Conservation (phyloP, 306 rosid species). For the Cicer arietinum region DNA sequence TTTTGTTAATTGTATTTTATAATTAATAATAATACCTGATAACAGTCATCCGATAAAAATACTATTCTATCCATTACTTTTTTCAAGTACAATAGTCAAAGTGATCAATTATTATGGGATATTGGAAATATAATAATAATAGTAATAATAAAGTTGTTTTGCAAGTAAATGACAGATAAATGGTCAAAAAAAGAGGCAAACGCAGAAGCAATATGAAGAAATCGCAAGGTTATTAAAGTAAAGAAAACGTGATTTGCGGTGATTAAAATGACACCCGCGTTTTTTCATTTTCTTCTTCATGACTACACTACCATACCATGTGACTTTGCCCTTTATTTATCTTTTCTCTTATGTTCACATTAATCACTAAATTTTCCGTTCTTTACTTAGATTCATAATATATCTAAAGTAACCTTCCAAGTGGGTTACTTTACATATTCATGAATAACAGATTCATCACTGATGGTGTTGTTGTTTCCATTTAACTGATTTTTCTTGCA, state of each 20-base stretch:
- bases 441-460: too few species aligned
- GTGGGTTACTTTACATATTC: too few species aligned
- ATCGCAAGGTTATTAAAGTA: not conserved
- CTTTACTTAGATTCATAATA: not conserved
- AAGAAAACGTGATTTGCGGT: conserved; percentile 11
- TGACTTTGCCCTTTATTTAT: conserved; percentile 43
- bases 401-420: not conserved
- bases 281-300: conserved; percentile 46
- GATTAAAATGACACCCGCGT: conserved; percentile 56
- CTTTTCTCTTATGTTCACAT: conserved; percentile 15
- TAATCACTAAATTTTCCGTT: not conserved
- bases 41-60: too few species aligned
- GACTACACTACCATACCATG: conserved; percentile 51
- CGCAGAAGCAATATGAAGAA: not conserved
- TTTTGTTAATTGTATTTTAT: too few species aligned
- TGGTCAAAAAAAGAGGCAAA: conserved; percentile 14
- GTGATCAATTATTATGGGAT: too few species aligned
- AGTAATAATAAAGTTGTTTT: not conserved
- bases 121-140: not conserved
- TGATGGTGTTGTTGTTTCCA: not conserved
- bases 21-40: too few species aligned
- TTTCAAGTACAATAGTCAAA: too few species aligned
- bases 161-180: conserved; percentile 5
- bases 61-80: too few species aligned
- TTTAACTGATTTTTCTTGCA: conserved; percentile 39